Evolutionary conservation across 305 asterid genomes (phyloP), one percentile per base, ranked within the genome.

Genomic region (Solanum hybrid): DNA sequence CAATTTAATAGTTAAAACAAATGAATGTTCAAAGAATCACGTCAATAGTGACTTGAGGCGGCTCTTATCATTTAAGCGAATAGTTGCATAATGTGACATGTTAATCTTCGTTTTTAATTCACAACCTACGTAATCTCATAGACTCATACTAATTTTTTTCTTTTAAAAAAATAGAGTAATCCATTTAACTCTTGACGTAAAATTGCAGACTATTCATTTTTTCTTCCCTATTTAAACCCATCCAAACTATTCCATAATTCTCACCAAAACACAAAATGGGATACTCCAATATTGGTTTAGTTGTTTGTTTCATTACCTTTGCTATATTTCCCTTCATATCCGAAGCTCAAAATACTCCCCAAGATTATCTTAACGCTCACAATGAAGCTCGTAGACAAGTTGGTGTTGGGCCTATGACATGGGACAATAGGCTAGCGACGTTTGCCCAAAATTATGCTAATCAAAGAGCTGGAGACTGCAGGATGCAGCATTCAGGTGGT

Each of bases 361-460:
- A 78, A 78, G 85, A 90, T 26, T 90, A 37, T 38, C n/a, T 91
- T 11, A 35, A 72, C 5, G 81, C 91, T 87, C 93, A 92, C 85
- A 91, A 92, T 89, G 51, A 22, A 24, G 89, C 89, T 32, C 93
- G 94, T 2, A 66, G 79, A 20, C 37, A 38, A 10, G 42, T 89
- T 75, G 84, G 72, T 7, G 89, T 91, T 34, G 87, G 40, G 5
- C 90, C 81, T 1, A 26, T 91, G 13, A 46, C 10, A 2, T 92
- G 93, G 94, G 86, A 89, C 89, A 24, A 78, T 8, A 66, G 79
- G 9, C 91, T 92, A 5, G 92, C 89, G 1, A 87, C 85, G 10
- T 92, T 86, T 42, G 94, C 94, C 1, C 86, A 85, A 35, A n/a
- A 82, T n/a, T 92, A 92, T 27, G 91, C 92, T 3, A 36, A 72